A percentile compares a stretch with the other conserved stretches of the same genome.
Conservation (phyloP, 2,329 filamentous ascomycete species). For the Canariomyces notabilis region DNA sequence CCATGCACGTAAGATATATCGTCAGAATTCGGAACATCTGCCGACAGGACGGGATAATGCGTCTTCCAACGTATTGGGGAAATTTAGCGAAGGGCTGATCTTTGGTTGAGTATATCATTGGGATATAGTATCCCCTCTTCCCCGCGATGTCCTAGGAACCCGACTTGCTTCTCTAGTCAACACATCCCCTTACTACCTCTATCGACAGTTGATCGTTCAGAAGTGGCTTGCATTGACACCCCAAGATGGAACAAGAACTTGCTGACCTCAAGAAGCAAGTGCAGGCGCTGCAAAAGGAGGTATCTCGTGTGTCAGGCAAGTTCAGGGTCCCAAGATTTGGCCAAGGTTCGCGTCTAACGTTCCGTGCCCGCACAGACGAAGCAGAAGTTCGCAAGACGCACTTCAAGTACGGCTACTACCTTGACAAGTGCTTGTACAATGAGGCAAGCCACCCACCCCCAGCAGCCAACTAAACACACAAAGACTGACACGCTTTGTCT, state of each 20-base stretch:
- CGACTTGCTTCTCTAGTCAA: background rate
- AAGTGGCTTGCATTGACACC: background rate
- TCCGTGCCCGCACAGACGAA: slow-evolving; percentile 36
- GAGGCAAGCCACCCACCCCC: slow-evolving; percentile 33
- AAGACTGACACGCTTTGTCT: background rate
- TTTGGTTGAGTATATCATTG: no score
- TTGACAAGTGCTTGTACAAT: slow-evolving; percentile 55
- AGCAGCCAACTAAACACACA: background rate
- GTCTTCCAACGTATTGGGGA: background rate
- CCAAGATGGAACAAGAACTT: slow-evolving; percentile 32
- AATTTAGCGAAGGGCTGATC: background rate
- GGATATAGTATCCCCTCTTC: no score
- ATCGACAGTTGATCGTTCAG: no score
- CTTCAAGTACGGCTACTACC: slow-evolving; percentile 55
- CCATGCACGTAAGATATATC: no score
- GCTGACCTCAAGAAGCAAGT: slow-evolving; percentile 35
- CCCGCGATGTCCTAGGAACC: no score
- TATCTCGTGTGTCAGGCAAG: slow-evolving; percentile 31
- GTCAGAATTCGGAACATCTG: background rate
- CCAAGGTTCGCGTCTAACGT: no score
- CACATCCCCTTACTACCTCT: no score
- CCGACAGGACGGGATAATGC: background rate
- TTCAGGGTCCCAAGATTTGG: no score
- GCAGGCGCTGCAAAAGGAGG: slow-evolving; percentile 31
- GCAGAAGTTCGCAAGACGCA: slow-evolving; percentile 51